phyloP scores from a whole-genome alignment of 2,329 filamentous ascomycete genomes.

The Leptographium flavum region DNA sequence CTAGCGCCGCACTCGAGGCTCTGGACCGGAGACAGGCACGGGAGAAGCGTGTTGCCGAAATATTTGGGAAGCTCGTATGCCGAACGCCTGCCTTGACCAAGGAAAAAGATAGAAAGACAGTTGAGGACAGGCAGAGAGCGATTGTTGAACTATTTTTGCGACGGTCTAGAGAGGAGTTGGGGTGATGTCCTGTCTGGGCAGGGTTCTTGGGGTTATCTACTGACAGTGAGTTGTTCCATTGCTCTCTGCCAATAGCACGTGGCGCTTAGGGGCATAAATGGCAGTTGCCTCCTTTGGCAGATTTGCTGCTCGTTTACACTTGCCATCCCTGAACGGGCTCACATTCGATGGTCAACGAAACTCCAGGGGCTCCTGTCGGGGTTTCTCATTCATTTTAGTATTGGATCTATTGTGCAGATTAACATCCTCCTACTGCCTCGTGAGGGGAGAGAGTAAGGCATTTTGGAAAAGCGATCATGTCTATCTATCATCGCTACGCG shows the following conservation, averaged over 20 bases:
- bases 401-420: background rate
- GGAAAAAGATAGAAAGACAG: slow-evolving; percentile 40
- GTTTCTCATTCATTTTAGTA: background rate
- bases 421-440: too few relatives aligned
- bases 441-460: too few relatives aligned
- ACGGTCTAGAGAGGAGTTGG: slow-evolving; percentile 9
- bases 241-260: too few relatives aligned
- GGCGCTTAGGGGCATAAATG: too few relatives aligned
- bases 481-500: slow-evolving; percentile 7
- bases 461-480: slow-evolving; percentile 1
- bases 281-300: too few relatives aligned
- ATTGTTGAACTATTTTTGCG: slow-evolving; percentile 57
- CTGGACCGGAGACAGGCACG: slow-evolving; percentile 41
- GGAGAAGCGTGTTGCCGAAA: slow-evolving; percentile 46
- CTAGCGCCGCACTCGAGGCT: slow-evolving; percentile 16
- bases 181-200: too few relatives aligned
- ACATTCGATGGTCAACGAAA: too few relatives aligned
- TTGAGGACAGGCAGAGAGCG: slow-evolving; percentile 49
- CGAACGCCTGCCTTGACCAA: slow-evolving; percentile 23
- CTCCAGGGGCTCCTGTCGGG: too few relatives aligned
- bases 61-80: slow-evolving; percentile 52
- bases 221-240: too few relatives aligned
- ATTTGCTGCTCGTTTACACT: too few relatives aligned
- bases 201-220: too few relatives aligned
- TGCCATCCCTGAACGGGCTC: too few relatives aligned